Percentiles rank a stretch among this genome's conserved stretches.
Evolutionary conservation across 2,329 filamentous ascomycete genomes (phyloP).

Genomic region (Microcyclosporella mali): DNA sequence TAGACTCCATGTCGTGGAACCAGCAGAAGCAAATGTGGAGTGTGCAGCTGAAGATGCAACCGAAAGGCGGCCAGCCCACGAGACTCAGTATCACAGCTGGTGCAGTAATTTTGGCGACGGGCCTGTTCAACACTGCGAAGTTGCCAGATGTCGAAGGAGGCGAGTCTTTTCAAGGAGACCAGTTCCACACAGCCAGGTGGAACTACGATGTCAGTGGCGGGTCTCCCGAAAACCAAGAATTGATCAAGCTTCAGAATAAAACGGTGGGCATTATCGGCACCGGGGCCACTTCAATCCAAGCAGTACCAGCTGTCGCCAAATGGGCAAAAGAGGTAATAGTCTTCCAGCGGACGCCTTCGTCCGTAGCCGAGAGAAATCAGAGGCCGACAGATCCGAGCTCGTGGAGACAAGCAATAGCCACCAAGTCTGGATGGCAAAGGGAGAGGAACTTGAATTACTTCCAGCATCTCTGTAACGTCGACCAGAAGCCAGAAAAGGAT

Average conservation of each 20-base stretch:
- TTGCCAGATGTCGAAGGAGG: constrained; percentile 41
- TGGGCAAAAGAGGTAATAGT: constrained; percentile 36
- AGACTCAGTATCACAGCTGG: constrained; percentile 29
- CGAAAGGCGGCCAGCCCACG: constrained; percentile 23
- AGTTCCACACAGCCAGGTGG: constrained; percentile 43
- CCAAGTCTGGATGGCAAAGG: constrained; percentile 45
- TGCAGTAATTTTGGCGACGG: constrained; percentile 38
- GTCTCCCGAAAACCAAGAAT: constrained; percentile 23
- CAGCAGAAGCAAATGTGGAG: constrained; percentile 34
- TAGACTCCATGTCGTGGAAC: constrained; percentile 44
- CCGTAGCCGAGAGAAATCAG: constrained; percentile 33
- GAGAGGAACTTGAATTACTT: constrained; percentile 43
- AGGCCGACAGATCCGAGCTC: constrained; percentile 38
- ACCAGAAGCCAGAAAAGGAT: constrained; percentile 34
- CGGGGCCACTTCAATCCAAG: constrained; percentile 37
- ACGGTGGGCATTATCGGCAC: constrained; percentile 41
- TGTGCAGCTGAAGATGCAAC: constrained; percentile 26
- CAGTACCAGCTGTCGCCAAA: constrained; percentile 36
- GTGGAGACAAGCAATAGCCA: constrained; percentile 35
- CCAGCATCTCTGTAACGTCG: constrained; percentile 32
- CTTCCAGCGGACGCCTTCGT: constrained; percentile 41
- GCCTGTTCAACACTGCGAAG: constrained; percentile 40
- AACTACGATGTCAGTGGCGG: constrained; percentile 40
- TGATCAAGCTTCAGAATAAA: constrained; percentile 37
- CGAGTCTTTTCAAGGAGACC: constrained; percentile 35